Conservation (phyloP, 495 filamentous ascomycete genomes). For the Stereocaulon alpinum region DNA sequence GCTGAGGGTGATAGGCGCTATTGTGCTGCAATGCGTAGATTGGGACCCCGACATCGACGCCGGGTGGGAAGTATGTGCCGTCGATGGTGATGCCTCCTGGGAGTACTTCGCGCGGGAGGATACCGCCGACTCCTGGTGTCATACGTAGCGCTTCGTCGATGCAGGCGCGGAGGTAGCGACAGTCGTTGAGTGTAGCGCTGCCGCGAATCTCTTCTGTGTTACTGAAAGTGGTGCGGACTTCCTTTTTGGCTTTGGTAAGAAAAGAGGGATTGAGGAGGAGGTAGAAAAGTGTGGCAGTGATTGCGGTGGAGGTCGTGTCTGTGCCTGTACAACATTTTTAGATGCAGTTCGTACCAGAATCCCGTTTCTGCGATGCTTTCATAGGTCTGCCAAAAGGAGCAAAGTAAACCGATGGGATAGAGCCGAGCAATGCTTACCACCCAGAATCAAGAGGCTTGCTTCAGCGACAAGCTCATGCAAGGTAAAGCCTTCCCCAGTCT, state of each 20-base stretch:
- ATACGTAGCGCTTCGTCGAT: slow-evolving; percentile 68
- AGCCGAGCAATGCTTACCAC: background rate
- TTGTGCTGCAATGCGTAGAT: slow-evolving; percentile 50
- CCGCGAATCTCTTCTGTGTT: slow-evolving; percentile 43
- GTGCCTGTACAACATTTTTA: slow-evolving; percentile 30
- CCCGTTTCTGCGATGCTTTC: background rate
- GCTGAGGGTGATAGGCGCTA: slow-evolving; percentile 39
- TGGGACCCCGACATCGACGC: slow-evolving; percentile 43
- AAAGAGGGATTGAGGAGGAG: slow-evolving; percentile 45
- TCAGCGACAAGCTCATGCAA: background rate
- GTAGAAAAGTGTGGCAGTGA: slow-evolving; percentile 57
- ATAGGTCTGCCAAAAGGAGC: background rate
- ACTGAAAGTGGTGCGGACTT: slow-evolving; percentile 40
- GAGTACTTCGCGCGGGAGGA: slow-evolving; percentile 52
- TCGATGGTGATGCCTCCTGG: slow-evolving; percentile 49
- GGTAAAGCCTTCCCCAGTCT: slow-evolving; percentile 6
- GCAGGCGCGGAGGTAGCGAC: slow-evolving; percentile 44
- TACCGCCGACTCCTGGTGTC: slow-evolving; percentile 51
- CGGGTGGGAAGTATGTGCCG: slow-evolving; percentile 42
- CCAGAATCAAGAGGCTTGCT: background rate
- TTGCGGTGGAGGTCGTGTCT: slow-evolving; percentile 55
- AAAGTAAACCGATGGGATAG: background rate
- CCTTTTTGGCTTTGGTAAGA: slow-evolving; percentile 28
- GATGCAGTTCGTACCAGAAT: background rate
- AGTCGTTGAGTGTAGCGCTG: slow-evolving; percentile 33